phyloP scores from a whole-genome alignment of 331 rosid species.

The Acacia pycnantha region DNA sequence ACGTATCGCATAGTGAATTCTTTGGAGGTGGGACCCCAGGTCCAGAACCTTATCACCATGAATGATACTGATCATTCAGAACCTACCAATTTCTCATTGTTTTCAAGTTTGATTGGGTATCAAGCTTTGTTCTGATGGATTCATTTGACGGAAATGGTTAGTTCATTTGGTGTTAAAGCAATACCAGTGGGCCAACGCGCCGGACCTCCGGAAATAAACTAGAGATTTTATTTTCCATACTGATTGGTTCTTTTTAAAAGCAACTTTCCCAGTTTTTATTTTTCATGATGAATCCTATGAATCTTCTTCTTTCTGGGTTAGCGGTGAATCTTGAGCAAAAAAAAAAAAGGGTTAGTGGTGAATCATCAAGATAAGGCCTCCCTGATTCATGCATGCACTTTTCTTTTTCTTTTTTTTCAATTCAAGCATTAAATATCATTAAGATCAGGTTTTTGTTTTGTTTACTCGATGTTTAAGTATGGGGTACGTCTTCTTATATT shows the following conservation, averaged over 20 bases:
- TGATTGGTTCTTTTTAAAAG: not conserved
- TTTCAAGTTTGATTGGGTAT: not conserved
- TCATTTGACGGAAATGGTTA: not conserved
- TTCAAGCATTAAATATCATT: not conserved
- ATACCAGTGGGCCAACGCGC: not conserved
- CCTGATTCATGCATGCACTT: not conserved
- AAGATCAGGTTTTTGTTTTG: not conserved
- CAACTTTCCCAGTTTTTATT: constrained; percentile 10
- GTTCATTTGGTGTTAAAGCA: not conserved
- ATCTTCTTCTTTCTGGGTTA: not conserved
- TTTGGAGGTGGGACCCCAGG: not conserved
- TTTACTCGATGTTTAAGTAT: not conserved
- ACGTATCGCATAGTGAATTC: no score
- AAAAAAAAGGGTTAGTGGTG: no score
- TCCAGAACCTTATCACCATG: constrained; percentile 5
- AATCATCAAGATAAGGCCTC: not conserved
- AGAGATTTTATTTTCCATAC: not conserved
- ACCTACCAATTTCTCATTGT: not conserved
- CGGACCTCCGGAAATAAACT: not conserved
- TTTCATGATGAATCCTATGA: not conserved
- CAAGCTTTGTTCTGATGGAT: constrained; percentile 8
- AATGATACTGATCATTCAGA: not conserved
- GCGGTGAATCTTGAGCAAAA: no score
- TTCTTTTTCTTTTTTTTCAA: constrained; percentile 4
- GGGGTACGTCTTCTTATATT: not conserved